phyloP scores from a whole-genome alignment of 2,329 filamentous ascomycete species.

The Dothidotthia symphoricarpi region DNA sequence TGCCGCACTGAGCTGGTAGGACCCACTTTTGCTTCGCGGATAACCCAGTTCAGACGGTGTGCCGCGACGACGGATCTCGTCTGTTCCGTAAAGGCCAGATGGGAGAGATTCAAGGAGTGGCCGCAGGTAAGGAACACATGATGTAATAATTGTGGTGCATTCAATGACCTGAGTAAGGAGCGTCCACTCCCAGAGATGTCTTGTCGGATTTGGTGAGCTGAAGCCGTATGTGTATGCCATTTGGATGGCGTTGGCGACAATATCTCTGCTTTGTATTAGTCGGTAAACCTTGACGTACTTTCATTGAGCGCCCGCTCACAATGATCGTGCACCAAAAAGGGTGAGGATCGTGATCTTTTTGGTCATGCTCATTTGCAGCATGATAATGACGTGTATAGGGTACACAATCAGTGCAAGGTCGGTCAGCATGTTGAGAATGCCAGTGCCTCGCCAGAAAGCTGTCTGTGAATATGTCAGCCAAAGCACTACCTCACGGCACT shows the following conservation, averaged over 20 bases:
- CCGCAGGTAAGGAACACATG: slow-evolving; percentile 38
- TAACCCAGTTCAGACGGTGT: slow-evolving; percentile 31
- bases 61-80: slow-evolving; percentile 33
- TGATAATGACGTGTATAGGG: slow-evolving; percentile 36
- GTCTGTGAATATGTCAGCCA: slow-evolving; percentile 14
- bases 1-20: slow-evolving; percentile 31
- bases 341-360: slow-evolving; percentile 38
- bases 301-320: slow-evolving; percentile 17
- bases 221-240: slow-evolving; percentile 32
- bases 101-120: slow-evolving; percentile 36
- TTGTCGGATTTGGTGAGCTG: slow-evolving; percentile 26
- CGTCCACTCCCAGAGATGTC: slow-evolving; percentile 38
- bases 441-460: slow-evolving; percentile 33
- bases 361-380: slow-evolving; percentile 35
- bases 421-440: slow-evolving; percentile 35
- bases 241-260: slow-evolving; percentile 35
- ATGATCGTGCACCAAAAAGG: slow-evolving; percentile 34
- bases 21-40: slow-evolving; percentile 26
- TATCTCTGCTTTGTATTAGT: slow-evolving; percentile 22
- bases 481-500: not conserved
- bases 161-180: slow-evolving; percentile 35
- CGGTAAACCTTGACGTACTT: too few relatives aligned
- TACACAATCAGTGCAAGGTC: slow-evolving; percentile 36
- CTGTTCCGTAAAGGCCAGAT: slow-evolving; percentile 35
- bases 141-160: slow-evolving; percentile 39